Evolutionary conservation across 768 basidiomycete genomes (phyloP).

Genomic region (Trametes maxima): DNA sequence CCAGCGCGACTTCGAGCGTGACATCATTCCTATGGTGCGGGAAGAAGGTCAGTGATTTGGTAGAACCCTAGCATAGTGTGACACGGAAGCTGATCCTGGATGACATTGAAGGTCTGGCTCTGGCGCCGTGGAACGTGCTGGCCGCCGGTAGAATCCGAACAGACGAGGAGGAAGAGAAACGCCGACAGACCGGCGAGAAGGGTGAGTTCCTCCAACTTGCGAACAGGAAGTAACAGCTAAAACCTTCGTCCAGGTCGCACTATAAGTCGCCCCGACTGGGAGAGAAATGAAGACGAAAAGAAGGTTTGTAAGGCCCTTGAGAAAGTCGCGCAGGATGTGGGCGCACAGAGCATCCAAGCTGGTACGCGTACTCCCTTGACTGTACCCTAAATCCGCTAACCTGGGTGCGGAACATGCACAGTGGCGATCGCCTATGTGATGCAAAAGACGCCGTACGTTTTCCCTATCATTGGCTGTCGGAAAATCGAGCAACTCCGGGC

Average conservation of each 20-base stretch:
- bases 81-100: not conserved
- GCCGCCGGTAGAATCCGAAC: slow-evolving; percentile 26
- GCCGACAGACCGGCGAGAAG: slow-evolving; percentile 30
- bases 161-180: slow-evolving; percentile 29
- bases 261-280: slow-evolving; percentile 39
- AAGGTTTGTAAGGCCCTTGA: slow-evolving; percentile 48
- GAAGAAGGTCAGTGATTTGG: slow-evolving; percentile 28
- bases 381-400: not conserved
- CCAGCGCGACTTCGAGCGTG: slow-evolving; percentile 42
- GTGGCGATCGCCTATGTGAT: slow-evolving; percentile 58
- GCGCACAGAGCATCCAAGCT: slow-evolving; percentile 30
- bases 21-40: slow-evolving; percentile 42
- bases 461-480: slow-evolving; percentile 47
- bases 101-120: slow-evolving; percentile 23
- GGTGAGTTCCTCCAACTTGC: slow-evolving; percentile 3
- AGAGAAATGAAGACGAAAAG: slow-evolving; percentile 48
- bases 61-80: not conserved
- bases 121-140: slow-evolving; percentile 30
- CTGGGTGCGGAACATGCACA: slow-evolving; percentile 15
- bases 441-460: slow-evolving; percentile 50
- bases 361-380: not conserved
- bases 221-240: not conserved
- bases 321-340: slow-evolving; percentile 53
- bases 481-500: slow-evolving; percentile 53
- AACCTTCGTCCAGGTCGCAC: slow-evolving; percentile 35